Percentiles rank a stretch among this genome's conserved stretches.
Conservation (phyloP, 164 flowering plant genomes). For the Umbellularia californica region DNA sequence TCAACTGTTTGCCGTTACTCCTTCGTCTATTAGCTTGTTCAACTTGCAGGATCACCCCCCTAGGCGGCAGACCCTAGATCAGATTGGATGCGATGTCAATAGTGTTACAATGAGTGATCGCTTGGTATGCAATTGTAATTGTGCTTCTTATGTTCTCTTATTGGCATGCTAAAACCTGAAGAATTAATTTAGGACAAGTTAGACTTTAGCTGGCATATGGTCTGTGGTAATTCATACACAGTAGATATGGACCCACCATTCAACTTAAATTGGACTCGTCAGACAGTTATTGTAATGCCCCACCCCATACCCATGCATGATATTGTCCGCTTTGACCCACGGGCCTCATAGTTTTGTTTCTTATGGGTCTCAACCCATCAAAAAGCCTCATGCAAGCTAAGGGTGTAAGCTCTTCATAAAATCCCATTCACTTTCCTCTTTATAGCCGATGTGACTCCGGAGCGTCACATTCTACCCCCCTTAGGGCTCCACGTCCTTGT, state of each 20-base stretch:
- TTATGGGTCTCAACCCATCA: too few species aligned
- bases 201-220: neutral
- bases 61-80: slow-evolving; percentile 70
- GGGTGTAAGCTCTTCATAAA: too few species aligned
- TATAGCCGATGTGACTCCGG: too few species aligned
- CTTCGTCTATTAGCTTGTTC: slow-evolving; percentile 75
- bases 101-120: slow-evolving; percentile 91
- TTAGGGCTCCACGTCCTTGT: too few species aligned
- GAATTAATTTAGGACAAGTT: neutral
- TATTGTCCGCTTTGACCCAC: too few species aligned
- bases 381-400: too few species aligned
- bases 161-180: neutral
- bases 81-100: slow-evolving; percentile 62
- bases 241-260: neutral
- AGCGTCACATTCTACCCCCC: too few species aligned
- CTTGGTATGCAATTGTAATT: slow-evolving; percentile 42
- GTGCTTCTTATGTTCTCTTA: neutral
- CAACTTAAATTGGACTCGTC: too few species aligned
- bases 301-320: too few species aligned
- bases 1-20: slow-evolving; percentile 85
- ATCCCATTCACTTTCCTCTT: too few species aligned
- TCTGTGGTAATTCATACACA: neutral
- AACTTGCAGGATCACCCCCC: slow-evolving; percentile 74
- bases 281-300: too few species aligned
- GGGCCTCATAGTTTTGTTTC: too few species aligned